phyloP scores from a whole-genome alignment of 2,329 filamentous ascomycete genomes.

The Parascedosporium putredinis region DNA sequence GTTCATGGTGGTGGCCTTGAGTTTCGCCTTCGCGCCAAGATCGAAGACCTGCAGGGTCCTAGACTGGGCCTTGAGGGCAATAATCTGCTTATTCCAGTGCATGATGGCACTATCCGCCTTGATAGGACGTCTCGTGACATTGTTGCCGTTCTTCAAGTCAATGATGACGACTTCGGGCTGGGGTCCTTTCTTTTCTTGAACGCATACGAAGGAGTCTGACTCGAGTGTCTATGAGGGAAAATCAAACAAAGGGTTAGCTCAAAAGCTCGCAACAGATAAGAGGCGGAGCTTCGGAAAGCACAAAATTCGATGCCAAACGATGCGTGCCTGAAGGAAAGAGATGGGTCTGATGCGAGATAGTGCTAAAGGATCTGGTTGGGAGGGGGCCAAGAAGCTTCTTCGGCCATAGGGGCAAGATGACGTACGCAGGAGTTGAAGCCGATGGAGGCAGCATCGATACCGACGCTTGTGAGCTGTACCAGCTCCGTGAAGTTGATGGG shows the following conservation, averaged over 20 bases:
- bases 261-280: not conserved
- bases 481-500: conserved; percentile 93
- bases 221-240: conserved; percentile 66
- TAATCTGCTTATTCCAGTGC: conserved; percentile 95
- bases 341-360: not conserved
- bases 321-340: not conserved
- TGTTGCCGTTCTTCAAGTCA: conserved; percentile 95
- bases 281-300: too few relatives aligned
- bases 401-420: conserved; percentile 7
- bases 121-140: conserved; percentile 87
- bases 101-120: conserved; percentile 99
- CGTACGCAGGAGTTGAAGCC: conserved; percentile 73
- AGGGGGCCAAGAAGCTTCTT: not conserved
- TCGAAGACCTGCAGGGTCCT: conserved; percentile 97
- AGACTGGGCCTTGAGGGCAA: conserved; percentile 89
- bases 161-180: conserved; percentile 93
- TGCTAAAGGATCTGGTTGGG: too few relatives aligned
- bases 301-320: too few relatives aligned
- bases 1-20: conserved; percentile 93
- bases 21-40: conserved; percentile 81
- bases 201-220: conserved; percentile 92
- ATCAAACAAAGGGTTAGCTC: conserved; percentile 10
- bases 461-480: conserved; percentile 51
- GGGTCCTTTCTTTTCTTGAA: conserved; percentile 84
- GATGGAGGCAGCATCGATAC: conserved; percentile 44